Evolutionary conservation across 2,329 filamentous ascomycete species (phyloP).

Genomic region (Aspergillus pseudoviridinutans): DNA sequence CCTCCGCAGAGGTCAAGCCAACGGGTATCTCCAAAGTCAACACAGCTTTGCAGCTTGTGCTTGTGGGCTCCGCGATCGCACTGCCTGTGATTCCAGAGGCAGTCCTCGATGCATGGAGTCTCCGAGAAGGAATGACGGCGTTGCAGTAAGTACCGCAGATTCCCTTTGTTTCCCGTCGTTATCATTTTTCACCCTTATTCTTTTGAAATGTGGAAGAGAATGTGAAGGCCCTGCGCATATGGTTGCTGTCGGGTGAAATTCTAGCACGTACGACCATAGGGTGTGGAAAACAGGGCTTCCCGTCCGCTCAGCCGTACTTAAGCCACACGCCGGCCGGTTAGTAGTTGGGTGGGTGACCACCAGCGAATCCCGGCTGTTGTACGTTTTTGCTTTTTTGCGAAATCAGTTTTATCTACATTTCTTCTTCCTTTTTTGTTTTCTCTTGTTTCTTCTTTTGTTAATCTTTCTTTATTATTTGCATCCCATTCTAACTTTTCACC

Average conservation of each 20-base stretch:
- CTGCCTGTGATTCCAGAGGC: constrained; percentile 65
- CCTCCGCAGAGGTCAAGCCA: constrained; percentile 44
- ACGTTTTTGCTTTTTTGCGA: constrained; percentile 30
- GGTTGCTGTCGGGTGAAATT: neutral
- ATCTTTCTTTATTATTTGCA: constrained; percentile 1
- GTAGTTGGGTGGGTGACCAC: constrained; percentile 49
- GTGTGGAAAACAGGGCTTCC: constrained; percentile 48
- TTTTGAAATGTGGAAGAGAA: neutral
- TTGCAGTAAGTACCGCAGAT: constrained; percentile 39
- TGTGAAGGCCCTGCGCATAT: constrained; percentile 8
- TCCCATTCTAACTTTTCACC: constrained; percentile 24
- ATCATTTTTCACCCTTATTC: neutral
- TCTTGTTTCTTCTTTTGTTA: neutral
- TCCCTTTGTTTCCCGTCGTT: neutral
- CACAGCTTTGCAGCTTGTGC: constrained; percentile 81
- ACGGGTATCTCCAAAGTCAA: constrained; percentile 62
- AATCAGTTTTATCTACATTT: constrained; percentile 5
- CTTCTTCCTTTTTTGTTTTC: neutral
- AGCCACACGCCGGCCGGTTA: constrained; percentile 46
- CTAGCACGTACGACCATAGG: constrained; percentile 43
- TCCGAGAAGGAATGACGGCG: constrained; percentile 58
- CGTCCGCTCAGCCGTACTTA: constrained; percentile 49
- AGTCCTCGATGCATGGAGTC: constrained; percentile 52
- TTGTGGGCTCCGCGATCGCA: constrained; percentile 80
- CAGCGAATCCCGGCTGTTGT: constrained; percentile 46